Percentiles rank a stretch among this genome's conserved stretches.
These are phyloP conservation scores for Colletotrichum euphorbiae DNA, from an alignment of 2,329 filamentous ascomycete genomes.

Conservation along the genomic window DNA sequence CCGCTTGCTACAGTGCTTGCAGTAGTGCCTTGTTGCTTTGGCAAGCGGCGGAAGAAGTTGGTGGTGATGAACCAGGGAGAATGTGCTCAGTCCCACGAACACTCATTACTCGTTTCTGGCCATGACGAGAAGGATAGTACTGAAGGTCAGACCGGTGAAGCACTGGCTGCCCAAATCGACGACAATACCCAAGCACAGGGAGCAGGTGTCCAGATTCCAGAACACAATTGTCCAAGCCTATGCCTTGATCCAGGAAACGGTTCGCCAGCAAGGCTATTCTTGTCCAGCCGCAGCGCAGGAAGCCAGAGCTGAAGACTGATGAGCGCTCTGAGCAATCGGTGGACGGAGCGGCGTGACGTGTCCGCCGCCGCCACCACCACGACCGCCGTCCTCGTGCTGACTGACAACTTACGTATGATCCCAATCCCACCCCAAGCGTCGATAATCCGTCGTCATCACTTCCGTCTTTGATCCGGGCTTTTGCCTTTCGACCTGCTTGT, in stretches of 20 bases:
- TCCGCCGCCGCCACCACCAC: not conserved
- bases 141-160: not conserved
- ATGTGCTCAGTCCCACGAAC: not conserved
- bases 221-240: not conserved
- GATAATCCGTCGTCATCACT: slow-evolving; percentile 23
- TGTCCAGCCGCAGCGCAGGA: slow-evolving; percentile 19
- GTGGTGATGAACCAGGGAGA: slow-evolving; percentile 16
- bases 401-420: slow-evolving; percentile 5
- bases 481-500: slow-evolving; percentile 5
- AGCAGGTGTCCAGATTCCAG: not conserved
- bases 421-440: slow-evolving; percentile 9
- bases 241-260: slow-evolving; percentile 7
- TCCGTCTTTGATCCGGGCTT: slow-evolving; percentile 8
- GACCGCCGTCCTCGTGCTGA: slow-evolving; percentile 3
- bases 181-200: too few species aligned
- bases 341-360: slow-evolving; percentile 17
- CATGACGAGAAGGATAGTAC: not conserved
- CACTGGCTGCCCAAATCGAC: not conserved
- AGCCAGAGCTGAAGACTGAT: slow-evolving; percentile 9
- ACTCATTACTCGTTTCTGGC: not conserved
- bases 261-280: not conserved
- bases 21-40: slow-evolving; percentile 20
- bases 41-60: slow-evolving; percentile 14
- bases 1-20: slow-evolving; percentile 35
- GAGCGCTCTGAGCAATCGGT: slow-evolving; percentile 9